Conservation (phyloP, 331 rosid species). For the Cydonia oblonga region DNA sequence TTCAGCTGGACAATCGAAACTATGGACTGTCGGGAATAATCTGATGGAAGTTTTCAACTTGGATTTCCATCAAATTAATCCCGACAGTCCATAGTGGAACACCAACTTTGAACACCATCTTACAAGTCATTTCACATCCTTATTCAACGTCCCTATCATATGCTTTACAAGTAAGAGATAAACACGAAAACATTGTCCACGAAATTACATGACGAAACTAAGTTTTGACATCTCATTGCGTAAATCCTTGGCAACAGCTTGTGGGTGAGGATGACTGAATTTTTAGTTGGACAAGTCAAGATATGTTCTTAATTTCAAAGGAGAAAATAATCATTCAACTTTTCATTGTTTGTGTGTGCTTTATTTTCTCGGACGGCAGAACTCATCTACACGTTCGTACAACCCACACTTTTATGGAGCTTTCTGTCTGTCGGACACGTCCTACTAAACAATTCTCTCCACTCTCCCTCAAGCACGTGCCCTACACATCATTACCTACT, state of each 20-base stretch:
- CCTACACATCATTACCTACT: not conserved
- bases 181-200: not conserved
- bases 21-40: too few relatives aligned
- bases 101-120: not conserved
- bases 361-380: not conserved
- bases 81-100: constrained; percentile 9
- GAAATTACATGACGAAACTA: not conserved
- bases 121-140: constrained; percentile 3
- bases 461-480: constrained; percentile 7
- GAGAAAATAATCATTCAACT: too few relatives aligned
- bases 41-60: not conserved
- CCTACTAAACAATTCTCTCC: not conserved
- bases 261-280: constrained; percentile 1
- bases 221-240: constrained; percentile 1
- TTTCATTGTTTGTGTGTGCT: not conserved
- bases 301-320: not conserved
- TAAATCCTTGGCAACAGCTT: constrained; percentile 1
- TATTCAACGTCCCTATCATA: not conserved
- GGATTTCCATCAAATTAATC: not conserved
- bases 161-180: not conserved
- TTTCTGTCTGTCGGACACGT: not conserved
- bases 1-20: not conserved
- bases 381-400: not conserved
- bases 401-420: constrained; percentile 4
- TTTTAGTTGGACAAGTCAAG: constrained; percentile 4